phyloP scores from a whole-genome alignment of 805 yeast genomes.

The Brettanomyces bruxellensis region DNA sequence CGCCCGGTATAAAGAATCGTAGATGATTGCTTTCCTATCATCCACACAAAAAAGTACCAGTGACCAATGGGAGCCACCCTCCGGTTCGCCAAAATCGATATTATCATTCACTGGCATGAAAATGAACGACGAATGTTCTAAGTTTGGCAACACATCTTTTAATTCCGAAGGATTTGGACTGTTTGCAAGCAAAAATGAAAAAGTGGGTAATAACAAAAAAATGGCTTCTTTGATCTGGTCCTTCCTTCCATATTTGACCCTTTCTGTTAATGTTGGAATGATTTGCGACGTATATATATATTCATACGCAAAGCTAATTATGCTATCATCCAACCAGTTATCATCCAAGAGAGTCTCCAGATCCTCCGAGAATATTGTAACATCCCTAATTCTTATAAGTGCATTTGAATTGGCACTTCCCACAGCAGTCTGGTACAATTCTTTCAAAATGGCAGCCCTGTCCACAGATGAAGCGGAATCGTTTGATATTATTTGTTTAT shows the following conservation, averaged over 20 bases:
- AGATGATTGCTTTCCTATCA: conserved; percentile 41
- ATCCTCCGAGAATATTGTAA: conserved; percentile 52
- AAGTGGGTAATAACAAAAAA: conserved; percentile 46
- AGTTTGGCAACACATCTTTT: conserved; percentile 35
- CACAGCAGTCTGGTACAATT: conserved; percentile 3
- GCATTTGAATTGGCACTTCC: conserved; percentile 1
- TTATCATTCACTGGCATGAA: conserved; percentile 65
- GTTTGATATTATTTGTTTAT: background rate
- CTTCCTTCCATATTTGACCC: conserved; percentile 15
- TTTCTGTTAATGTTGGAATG: conserved; percentile 17
- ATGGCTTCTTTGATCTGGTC: conserved; percentile 24
- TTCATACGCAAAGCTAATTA: conserved; percentile 56
- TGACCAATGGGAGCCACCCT: conserved; percentile 76
- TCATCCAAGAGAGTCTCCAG: conserved; percentile 47
- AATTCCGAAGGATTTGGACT: conserved; percentile 34
- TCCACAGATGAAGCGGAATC: background rate
- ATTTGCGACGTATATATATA: conserved; percentile 31
- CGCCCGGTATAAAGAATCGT: conserved; percentile 48
- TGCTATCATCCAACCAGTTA: conserved; percentile 70
- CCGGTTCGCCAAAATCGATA: conserved; percentile 47
- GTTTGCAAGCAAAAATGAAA: conserved; percentile 53
- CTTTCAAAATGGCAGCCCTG: conserved; percentile 8
- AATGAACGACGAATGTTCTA: conserved; percentile 37
- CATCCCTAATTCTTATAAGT: conserved; percentile 42
- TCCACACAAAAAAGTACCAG: conserved; percentile 42